phyloP scores from a whole-genome alignment of 1,284 basidiomycete species.

The Athelia psychrophila region DNA sequence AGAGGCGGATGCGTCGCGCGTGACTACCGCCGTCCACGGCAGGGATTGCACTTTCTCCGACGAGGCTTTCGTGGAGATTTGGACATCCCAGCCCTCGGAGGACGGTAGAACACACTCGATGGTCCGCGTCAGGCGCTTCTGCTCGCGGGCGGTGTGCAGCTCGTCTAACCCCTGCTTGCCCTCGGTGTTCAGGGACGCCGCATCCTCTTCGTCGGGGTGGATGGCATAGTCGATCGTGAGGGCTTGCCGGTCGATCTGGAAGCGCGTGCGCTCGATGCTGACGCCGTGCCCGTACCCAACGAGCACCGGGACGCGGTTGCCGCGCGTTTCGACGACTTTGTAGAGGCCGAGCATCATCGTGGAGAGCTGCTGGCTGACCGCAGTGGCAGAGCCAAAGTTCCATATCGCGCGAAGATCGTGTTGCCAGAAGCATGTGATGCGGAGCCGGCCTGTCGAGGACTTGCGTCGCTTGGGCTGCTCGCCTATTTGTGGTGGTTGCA shows the following conservation, averaged over 20 bases:
- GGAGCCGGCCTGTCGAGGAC: conserved; percentile 43
- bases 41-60: conserved; percentile 70
- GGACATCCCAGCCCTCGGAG: conserved; percentile 89
- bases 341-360: conserved; percentile 80
- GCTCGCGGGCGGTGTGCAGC: conserved; percentile 60
- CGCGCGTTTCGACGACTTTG: conserved; percentile 73
- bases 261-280: conserved; percentile 72
- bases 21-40: conserved; percentile 74
- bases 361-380: conserved; percentile 70
- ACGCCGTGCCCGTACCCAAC: conserved; percentile 82
- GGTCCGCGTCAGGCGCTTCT: conserved; percentile 65
- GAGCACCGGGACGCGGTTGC: conserved; percentile 73
- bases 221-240: conserved; percentile 87
- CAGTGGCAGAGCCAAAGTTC: conserved; percentile 66
- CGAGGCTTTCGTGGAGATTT: conserved; percentile 66
- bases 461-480: conserved; percentile 27
- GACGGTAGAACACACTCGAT: conserved; percentile 81
- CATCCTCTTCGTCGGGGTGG: conserved; percentile 71
- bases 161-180: conserved; percentile 49
- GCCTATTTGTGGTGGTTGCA: conserved; percentile 41
- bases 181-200: conserved; percentile 28
- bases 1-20: conserved; percentile 38
- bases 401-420: conserved; percentile 92
- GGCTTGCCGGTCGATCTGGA: conserved; percentile 80
- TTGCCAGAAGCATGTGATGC: conserved; percentile 93